These are phyloP conservation scores for Leishmania turanica DNA, from an alignment of 208 protist species.

Conservation along the genomic window DNA sequence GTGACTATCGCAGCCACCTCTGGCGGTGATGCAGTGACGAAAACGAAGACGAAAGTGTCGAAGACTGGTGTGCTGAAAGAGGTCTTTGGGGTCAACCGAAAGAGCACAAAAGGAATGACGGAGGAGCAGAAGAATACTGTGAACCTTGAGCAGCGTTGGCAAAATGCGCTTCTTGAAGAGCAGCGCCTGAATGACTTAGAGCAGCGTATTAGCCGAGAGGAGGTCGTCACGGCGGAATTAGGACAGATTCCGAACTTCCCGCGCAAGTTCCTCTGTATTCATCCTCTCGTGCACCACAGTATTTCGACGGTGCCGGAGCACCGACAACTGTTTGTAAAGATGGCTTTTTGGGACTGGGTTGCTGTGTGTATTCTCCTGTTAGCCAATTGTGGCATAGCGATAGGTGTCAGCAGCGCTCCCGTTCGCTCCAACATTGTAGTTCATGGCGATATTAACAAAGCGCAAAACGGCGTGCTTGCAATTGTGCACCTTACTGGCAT, in stretches of 20 bases:
- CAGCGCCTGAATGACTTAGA: conserved; percentile 64
- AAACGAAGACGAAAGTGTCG: conserved; percentile 14
- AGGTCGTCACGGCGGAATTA: conserved; percentile 15
- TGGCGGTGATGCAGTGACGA: not conserved
- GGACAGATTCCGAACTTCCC: conserved; percentile 67
- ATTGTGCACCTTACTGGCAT: conserved; percentile 61
- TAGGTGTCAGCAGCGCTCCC: conserved; percentile 42
- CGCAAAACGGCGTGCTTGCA: conserved; percentile 46
- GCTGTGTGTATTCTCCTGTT: conserved; percentile 57
- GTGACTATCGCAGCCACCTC: not conserved
- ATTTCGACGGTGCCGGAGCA: conserved; percentile 43
- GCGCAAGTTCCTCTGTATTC: conserved; percentile 71
- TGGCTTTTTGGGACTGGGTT: conserved; percentile 75
- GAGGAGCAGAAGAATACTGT: conserved; percentile 45
- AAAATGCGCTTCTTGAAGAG: conserved; percentile 64
- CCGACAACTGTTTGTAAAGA: conserved; percentile 49
- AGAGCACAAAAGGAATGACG: conserved; percentile 47
- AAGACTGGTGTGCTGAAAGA: conserved; percentile 44
- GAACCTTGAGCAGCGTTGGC: conserved; percentile 64
- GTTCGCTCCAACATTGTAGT: not conserved
- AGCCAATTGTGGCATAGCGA: conserved; percentile 52
- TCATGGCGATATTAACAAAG: conserved; percentile 35
- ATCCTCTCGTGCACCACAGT: conserved; percentile 70
- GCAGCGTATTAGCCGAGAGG: conserved; percentile 28
- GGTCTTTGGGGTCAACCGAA: conserved; percentile 42